Evolutionary conservation across 768 basidiomycete genomes (phyloP), one percentile per base, ranked within the genome.

Genomic region (Suillus subaureus): DNA sequence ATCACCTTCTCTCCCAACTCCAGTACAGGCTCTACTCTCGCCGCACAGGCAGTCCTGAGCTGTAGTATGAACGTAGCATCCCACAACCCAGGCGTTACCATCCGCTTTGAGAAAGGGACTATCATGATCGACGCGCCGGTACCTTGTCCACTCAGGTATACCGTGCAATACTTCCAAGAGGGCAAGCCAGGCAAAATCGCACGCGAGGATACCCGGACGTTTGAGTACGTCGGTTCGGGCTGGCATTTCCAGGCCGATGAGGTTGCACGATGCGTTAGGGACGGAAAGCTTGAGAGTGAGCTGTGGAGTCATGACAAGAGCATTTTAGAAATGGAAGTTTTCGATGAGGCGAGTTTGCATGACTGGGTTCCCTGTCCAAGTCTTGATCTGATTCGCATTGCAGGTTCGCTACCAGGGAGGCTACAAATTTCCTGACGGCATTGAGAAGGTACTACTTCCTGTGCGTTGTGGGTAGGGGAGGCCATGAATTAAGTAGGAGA

Each of bases 231-330:
- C 16, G 80, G 81, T 39, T 74, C 77, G 21, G 81, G 84, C 1
- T 84, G 81, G 80, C 76, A 82, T 70, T 86, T 80, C 74, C 81
- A 86, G 70, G 84, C 83, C 13, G 84, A 86, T 67, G 84, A 85
- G 58, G 82, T 83, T 39, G 85, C 81, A 8, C 68, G 82, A 26
- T 82, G 81, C 65, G 69, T 85, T 31, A 65, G 79, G 28, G 83
- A 83, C 60, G 81, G 84, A 21, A 84, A 83, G 74, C 67, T 79
- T 23, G 78, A 85, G 75, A 83, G 83, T 67, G 78, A 80, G 4
- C 56, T 78, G 33, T 84, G 84, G 82, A 77, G 78, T 2, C 81
- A 79, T 67, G 80, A 82, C 35, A 84, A 85, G 73, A 83, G 81
- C 63, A 69, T 80, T 62, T 72, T 86, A 26, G 77, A 81, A 61